Conservation (phyloP, 495 filamentous ascomycete genomes). For the Pseudevernia furfuracea region DNA sequence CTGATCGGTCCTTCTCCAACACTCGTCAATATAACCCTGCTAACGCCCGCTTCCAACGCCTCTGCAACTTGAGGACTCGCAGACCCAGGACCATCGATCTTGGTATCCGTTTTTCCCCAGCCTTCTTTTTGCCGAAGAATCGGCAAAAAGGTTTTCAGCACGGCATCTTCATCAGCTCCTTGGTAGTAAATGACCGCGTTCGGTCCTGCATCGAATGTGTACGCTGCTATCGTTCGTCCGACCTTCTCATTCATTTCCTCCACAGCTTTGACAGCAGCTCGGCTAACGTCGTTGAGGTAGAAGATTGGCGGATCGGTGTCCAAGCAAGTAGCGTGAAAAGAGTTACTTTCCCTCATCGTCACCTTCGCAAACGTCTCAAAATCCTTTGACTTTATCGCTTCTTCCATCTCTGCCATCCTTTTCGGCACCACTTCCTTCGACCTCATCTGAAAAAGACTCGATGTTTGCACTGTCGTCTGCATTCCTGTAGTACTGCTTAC, state of each 20-base stretch:
- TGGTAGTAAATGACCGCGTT: slow-evolving; percentile 95
- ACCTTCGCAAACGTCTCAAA: slow-evolving; percentile 82
- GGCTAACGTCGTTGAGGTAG: slow-evolving; percentile 90
- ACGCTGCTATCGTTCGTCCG: slow-evolving; percentile 72
- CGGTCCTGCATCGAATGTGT: slow-evolving; percentile 96
- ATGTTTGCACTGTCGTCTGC: slow-evolving; percentile 90
- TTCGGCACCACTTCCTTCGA: slow-evolving; percentile 66
- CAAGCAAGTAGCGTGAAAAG: slow-evolving; percentile 88
- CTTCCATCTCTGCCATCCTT: slow-evolving; percentile 80
- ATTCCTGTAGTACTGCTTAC: slow-evolving; percentile 87
- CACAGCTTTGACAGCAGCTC: slow-evolving; percentile 77
- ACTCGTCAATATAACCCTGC: slow-evolving; percentile 78
- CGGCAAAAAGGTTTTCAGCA: slow-evolving; percentile 62
- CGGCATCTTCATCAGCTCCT: slow-evolving; percentile 60
- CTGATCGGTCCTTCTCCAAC: slow-evolving; percentile 85
- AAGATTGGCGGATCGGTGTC: slow-evolving; percentile 96
- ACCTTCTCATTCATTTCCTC: slow-evolving; percentile 70
- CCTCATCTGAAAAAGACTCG: slow-evolving; percentile 68
- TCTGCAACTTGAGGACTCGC: slow-evolving; percentile 32
- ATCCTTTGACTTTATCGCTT: slow-evolving; percentile 65
- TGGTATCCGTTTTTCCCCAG: slow-evolving; percentile 34
- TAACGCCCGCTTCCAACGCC: slow-evolving; percentile 67
- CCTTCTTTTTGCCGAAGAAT: slow-evolving; percentile 37
- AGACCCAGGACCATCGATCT: slow-evolving; percentile 43
- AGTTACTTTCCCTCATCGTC: slow-evolving; percentile 93